Evolutionary conservation across 2,329 filamentous ascomycete genomes (phyloP), one percentile per base, ranked within the genome.

Genomic region (Colletotrichum sp.): DNA sequence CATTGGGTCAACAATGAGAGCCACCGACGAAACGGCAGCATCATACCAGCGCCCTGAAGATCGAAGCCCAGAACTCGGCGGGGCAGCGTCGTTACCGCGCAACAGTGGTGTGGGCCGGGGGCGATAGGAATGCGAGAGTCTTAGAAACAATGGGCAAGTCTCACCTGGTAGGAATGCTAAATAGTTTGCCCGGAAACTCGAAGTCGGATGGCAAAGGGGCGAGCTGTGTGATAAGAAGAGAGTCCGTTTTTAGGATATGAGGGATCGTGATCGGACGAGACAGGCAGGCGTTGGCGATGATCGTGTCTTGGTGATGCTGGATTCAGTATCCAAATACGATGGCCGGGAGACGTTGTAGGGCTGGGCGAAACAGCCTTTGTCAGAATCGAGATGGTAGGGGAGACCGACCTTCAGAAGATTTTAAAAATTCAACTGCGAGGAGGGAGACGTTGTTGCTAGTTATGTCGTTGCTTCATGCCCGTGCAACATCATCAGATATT

Each of bases 141-240:
- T 72, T 63, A 69, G 32, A 60, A 71, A 74, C 76, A 78, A 78
- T 76, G 21, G 70, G 21, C 52, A 60, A 59, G 76, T 71, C 76
- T 78, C 65, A 77, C 77, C 69, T 57, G 13, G 28, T 26, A 73
- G 67, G 76, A 78, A 78, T 78, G 76, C 36, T 71, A n/a, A 71
- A 24, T 60, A 57, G 59, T 39, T 59, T 65, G 64, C 74, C 57
- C 9, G 65, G 70, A 24, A 76, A 69, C 70, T 76, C 64, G 8
- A 39, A n/a, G 44, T 24, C 39, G 21, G 21, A 28, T 24, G 8
- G 34, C 24, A 59, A 67, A 28, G 21, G 60, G 28, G 28, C 9
- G 65, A 32, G 44, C 39, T 32, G 70, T 13, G 28, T 21, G 26
- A 66, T 49, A 16, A 39, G 28, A 30, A 26, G 36, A 64, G 71